Evolutionary conservation across 257 asterid species (phyloP).

Genomic region (Echites panduratus): DNA sequence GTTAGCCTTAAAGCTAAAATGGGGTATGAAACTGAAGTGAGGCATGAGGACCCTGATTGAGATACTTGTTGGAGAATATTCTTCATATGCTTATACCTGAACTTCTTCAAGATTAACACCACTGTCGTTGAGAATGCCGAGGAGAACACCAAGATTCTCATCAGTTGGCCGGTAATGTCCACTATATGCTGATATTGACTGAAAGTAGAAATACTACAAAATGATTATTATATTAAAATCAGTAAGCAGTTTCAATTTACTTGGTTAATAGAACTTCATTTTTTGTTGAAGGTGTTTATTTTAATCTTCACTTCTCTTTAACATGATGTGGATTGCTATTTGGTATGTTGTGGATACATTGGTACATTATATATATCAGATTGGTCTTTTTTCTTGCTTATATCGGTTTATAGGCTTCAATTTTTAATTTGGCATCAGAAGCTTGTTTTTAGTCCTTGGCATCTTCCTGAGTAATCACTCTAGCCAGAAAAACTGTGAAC

Average conservation of each 20-base stretch:
- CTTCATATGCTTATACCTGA: slow-evolving; percentile 22
- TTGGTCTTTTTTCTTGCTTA: background rate
- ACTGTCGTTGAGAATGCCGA: slow-evolving; percentile 31
- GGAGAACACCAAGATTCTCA: slow-evolving; percentile 36
- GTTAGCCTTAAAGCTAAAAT: background rate
- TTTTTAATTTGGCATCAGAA: background rate
- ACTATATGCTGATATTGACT: slow-evolving; percentile 45
- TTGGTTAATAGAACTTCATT: background rate
- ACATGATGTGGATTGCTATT: background rate
- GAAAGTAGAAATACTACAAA: slow-evolving; percentile 8
- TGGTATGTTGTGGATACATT: background rate
- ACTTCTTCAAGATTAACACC: slow-evolving; percentile 38
- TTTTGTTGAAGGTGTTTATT: background rate
- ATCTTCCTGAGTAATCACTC: background rate
- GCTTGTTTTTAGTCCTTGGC: background rate
- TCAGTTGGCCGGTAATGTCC: slow-evolving; percentile 49
- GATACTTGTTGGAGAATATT: background rate
- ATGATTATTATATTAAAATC: background rate
- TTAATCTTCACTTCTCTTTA: background rate
- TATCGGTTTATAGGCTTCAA: background rate
- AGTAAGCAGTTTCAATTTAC: background rate
- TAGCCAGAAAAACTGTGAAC: background rate
- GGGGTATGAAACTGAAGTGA: background rate
- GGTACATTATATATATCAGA: background rate
- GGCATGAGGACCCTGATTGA: background rate